These are phyloP conservation scores for Daedaleopsis sinensis DNA, from an alignment of 768 basidiomycete genomes.

Conservation along the genomic window DNA sequence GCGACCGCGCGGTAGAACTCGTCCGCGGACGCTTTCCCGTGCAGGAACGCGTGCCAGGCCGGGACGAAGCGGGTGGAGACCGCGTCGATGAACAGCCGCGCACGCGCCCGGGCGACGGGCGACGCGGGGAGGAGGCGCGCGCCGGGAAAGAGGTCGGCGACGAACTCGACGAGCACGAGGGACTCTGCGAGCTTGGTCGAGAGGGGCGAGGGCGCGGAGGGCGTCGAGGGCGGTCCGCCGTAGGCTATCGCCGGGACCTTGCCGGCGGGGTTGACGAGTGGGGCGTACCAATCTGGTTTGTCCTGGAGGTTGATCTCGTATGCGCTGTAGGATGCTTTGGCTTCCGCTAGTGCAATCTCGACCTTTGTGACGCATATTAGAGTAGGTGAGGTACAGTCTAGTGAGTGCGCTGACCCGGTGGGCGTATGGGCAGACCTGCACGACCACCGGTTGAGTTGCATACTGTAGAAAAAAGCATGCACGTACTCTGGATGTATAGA, in stretches of 20 bases:
- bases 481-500: too few species aligned
- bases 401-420: conserved; percentile 45
- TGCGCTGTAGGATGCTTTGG: conserved; percentile 47
- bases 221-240: conserved; percentile 60
- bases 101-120: conserved; percentile 58
- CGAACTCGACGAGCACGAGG: conserved; percentile 65
- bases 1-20: conserved; percentile 47
- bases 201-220: conserved; percentile 59
- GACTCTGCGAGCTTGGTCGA: conserved; percentile 68
- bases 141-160: conserved; percentile 59
- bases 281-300: conserved; percentile 73
- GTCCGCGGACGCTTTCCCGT: conserved; percentile 36
- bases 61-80: conserved; percentile 49
- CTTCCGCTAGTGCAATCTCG: conserved; percentile 63
- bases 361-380: conserved; percentile 37
- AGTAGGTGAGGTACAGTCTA: too few species aligned
- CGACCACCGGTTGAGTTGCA: too few species aligned
- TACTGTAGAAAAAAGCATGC: too few species aligned
- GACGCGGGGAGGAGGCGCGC: conserved; percentile 55
- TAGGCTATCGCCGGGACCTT: conserved; percentile 71
- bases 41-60: conserved; percentile 39
- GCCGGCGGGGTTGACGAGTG: conserved; percentile 65
- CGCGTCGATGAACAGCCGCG: conserved; percentile 65
- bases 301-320: conserved; percentile 65
- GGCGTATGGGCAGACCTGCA: conserved; percentile 60